Percentiles rank a stretch among this genome's conserved stretches.
These are phyloP conservation scores for Beta vulgaris DNA, from an alignment of 148 eudicot genomes.

Conservation along the genomic window DNA sequence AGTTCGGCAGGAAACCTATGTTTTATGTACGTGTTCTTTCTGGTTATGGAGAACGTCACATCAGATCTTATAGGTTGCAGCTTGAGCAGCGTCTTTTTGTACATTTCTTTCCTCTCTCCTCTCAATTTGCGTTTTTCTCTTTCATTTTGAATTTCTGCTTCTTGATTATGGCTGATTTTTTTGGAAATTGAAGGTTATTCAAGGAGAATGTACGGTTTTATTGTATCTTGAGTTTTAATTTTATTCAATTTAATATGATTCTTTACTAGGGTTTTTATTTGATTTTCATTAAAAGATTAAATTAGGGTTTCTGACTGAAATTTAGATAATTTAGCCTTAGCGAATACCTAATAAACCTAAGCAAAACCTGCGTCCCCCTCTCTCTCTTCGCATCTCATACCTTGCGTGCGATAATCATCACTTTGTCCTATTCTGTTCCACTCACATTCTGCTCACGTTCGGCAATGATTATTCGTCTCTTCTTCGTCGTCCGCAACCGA, in stretches of 20 bases:
- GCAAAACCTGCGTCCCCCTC: no score
- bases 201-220: no score
- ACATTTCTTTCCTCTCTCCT: neutral
- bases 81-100: constrained; percentile 72
- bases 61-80: constrained; percentile 71
- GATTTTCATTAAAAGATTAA: neutral
- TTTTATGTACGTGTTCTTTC: constrained; percentile 85
- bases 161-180: no score
- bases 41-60: constrained; percentile 86
- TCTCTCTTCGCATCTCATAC: no score
- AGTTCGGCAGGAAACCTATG: constrained; percentile 80
- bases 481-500: no score
- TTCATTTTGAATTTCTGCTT: neutral
- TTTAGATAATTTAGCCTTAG: neutral
- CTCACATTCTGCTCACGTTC: no score
- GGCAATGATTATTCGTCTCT: no score
- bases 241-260: no score
- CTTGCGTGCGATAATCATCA: no score
- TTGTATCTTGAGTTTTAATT: no score
- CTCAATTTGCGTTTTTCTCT: neutral
- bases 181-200: no score
- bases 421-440: no score
- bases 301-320: neutral
- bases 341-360: neutral
- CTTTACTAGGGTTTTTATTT: neutral